Evolutionary conservation across 2,329 filamentous ascomycete species (phyloP), one percentile per base, ranked within the genome.

Genomic region (Fonsecaea nubica): DNA sequence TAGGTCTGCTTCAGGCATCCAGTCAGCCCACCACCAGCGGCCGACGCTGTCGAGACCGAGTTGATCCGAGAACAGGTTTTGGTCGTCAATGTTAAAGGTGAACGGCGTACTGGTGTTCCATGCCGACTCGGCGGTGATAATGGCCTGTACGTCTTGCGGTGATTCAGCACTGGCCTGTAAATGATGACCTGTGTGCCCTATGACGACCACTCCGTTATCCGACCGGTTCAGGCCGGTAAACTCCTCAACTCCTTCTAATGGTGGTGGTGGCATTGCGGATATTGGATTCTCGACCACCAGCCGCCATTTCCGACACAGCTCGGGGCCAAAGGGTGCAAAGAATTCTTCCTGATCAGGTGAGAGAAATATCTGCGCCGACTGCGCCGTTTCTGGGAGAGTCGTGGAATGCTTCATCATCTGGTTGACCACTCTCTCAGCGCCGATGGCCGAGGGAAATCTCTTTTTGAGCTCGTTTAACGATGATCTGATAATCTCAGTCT

Each of bases 401-500:
- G 54, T 50, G 32, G 53, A 58, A 35, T 50, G 52, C 15, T 54
- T 53, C 45, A 56, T 42, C 38, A 67, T 58, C 32, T 64, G 60
- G 36, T 66, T 63, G 50, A 69, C 36, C 13, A 71, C 63, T 40
- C 67, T 62, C 57, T 71, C 64, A 21, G 67, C 69, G 9, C 69
- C 69, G 53, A 69, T 18, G 10, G 64, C 67, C 8, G 69, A 65
- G 7, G 67, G 69, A 25, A 69, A 71, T 33, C 67, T 59, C n/a
- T 64, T 63, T 25, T 66, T 63, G 58, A 71, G 54, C 30, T 69
- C 67, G 40, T 67, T 38, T 25, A 71, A 35, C 3, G 64, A 61
- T 9, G 56, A 58, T 13, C 55, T 62, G 32, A 69, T 66, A 25
- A 67, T 66, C 13, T 69, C 54, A 12, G 69, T 58, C 53, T 69